Conservation (phyloP, 306 rosid genomes). For the Luffa aegyptiaca region DNA sequence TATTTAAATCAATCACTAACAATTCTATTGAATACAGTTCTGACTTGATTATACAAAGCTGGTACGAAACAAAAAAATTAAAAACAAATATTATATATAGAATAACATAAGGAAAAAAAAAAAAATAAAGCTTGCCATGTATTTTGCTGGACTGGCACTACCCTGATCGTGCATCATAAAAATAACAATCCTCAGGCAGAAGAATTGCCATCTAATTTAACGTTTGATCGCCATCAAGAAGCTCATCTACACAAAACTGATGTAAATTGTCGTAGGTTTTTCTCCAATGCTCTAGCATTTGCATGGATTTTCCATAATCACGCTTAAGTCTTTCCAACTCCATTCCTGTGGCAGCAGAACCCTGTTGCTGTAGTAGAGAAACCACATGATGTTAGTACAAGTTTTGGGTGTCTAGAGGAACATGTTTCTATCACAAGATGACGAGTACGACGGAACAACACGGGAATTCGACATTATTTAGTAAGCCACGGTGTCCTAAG, state of each 20-base stretch:
- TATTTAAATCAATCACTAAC: too few relatives aligned
- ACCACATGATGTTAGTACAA: neutral
- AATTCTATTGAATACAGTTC: too few relatives aligned
- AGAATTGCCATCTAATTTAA: slow-evolving; percentile 7
- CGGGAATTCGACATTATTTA: too few relatives aligned
- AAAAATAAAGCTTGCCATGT: too few relatives aligned
- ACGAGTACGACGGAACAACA: too few relatives aligned
- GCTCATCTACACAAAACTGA: slow-evolving; percentile 48
- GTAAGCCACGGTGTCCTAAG: too few relatives aligned
- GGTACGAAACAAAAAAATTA: too few relatives aligned
- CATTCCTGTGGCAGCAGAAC: slow-evolving; percentile 52
- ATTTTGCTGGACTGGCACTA: too few relatives aligned
- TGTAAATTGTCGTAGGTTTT: slow-evolving; percentile 53
- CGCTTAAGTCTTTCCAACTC: slow-evolving; percentile 52
- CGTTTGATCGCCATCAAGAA: slow-evolving; percentile 25
- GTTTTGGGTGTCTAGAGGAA: neutral
- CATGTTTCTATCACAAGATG: too few relatives aligned
- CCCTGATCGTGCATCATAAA: neutral
- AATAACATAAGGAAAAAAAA: too few relatives aligned
- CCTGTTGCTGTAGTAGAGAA: slow-evolving; percentile 19
- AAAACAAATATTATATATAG: too few relatives aligned
- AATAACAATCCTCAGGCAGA: slow-evolving; percentile 11
- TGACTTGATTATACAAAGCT: too few relatives aligned
- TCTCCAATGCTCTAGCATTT: slow-evolving; percentile 49
- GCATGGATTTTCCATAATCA: slow-evolving; percentile 36